Base-by-base conservation (phyloP, 164 flowering plant species). In the Aristolochia californica region DNA sequence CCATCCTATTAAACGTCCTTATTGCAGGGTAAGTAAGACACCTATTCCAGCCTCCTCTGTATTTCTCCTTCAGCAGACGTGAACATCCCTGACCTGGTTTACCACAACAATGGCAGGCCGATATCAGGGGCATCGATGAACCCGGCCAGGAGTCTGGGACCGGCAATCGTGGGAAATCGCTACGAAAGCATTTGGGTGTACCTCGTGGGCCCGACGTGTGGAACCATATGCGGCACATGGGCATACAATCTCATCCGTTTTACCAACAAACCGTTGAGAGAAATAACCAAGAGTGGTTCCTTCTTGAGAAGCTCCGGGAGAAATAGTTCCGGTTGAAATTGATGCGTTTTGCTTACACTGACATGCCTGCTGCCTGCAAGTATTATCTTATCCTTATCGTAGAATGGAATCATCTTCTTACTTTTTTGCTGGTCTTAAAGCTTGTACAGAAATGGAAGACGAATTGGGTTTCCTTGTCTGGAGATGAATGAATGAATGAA, bases 51-150 rank as follows among this genome's bases (percentile, higher is more conserved):
- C 8, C 24, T 20, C 20, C 0, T 9, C 20, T 5, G 15, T 45
- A 5, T 16, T 47, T 17, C 21, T 47, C 22, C 50, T 15, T 24
- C 2, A 24, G 20, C 17, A 8, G 54, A 17, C 10, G 13, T 47
- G 16, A 4, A 28, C 15, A 28, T 27, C 16, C 4, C 56, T 54
- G 16, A 15, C 16, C 28, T 54, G 1, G 18, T 28, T 15, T 54
- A 1, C 20, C 13, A n/a, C 20, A 15, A 43, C 11, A 0, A 5
- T 30, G 15, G 53, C 84, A 91, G 98, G 71, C 79, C 88, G 14
- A 76, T 85, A 11, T 67, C 97, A 5, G 98, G 98, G 38, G 91
- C 94, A 54, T 91, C 98, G 15, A 88, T 91, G 98, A 91, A 91
- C 48, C 98, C 98, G n/a, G 97, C 95, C 20, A 80, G 98, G 75